Percentiles rank a stretch among this genome's conserved stretches.
phyloP scores from a whole-genome alignment of 2,329 filamentous ascomycete species.

The Neobulgaria alba region DNA sequence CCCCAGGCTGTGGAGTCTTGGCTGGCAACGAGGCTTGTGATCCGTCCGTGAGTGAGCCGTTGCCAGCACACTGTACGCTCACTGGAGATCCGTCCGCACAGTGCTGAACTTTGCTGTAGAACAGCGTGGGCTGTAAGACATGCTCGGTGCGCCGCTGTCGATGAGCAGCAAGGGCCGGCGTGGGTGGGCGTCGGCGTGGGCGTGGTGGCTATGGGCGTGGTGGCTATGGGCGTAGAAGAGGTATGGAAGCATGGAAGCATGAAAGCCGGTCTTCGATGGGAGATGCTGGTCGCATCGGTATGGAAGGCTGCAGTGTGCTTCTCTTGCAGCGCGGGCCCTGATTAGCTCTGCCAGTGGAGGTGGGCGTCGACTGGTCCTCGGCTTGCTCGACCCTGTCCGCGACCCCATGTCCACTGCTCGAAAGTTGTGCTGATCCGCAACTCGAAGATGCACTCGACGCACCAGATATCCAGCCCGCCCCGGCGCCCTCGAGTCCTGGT shows the following conservation, averaged over 20 bases:
- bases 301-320: conserved; percentile 27
- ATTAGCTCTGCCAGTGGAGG: conserved; percentile 3
- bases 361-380: neutral
- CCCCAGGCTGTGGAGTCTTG: no score
- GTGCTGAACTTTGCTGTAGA: no score
- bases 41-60: no score
- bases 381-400: neutral
- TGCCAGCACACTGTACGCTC: no score
- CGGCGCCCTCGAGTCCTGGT: neutral
- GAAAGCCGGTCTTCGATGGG: conserved; percentile 3
- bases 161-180: no score
- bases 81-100: no score
- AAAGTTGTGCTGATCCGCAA: neutral
- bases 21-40: no score
- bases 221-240: neutral
- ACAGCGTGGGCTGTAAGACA: no score
- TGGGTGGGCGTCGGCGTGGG: no score
- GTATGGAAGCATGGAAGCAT: conserved; percentile 1
- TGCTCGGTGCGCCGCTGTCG: no score
- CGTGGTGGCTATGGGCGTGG: no score
- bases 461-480: conserved; percentile 1
- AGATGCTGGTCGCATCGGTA: conserved; percentile 14
- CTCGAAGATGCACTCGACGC: neutral
- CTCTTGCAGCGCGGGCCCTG: conserved; percentile 13
- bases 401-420: neutral